Percentiles rank a stretch among this genome's conserved stretches.
phyloP scores from a whole-genome alignment of 2,329 filamentous ascomycete genomes.

The Microsporum ferrugineum region DNA sequence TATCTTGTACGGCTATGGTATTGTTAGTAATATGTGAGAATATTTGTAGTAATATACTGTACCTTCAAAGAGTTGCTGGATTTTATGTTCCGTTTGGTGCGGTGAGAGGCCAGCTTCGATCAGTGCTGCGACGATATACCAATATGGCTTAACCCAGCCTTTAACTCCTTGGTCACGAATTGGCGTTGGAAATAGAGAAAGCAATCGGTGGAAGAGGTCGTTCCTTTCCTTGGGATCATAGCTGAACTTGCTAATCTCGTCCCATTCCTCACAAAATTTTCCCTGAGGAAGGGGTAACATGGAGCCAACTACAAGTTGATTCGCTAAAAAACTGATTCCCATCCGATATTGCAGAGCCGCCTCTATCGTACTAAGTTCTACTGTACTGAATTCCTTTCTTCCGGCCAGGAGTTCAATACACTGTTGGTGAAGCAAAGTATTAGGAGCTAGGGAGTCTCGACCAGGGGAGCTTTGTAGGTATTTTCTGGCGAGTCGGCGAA shows the following conservation, averaged over 20 bases:
- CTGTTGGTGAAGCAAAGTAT: background rate
- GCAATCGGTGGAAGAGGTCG: background rate
- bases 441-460: constrained; percentile 4
- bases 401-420: background rate
- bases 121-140: background rate
- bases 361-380: background rate
- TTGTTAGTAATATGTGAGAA: background rate
- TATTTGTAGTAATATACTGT: background rate
- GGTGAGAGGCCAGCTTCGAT: background rate
- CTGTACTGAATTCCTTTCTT: background rate
- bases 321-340: background rate
- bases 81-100: background rate
- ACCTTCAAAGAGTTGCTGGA: background rate
- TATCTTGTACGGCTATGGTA: background rate
- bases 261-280: background rate
- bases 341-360: background rate
- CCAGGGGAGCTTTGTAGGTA: constrained; percentile 3
- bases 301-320: background rate
- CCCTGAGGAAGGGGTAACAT: background rate
- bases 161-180: background rate
- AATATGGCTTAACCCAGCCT: background rate
- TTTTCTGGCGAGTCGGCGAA: background rate
- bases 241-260: background rate
- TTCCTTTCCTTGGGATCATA: background rate
- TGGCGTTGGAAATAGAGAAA: background rate